Base-by-base conservation (phyloP, 352 stramenopile genomes). In the Phytophthora citricola region DNA sequence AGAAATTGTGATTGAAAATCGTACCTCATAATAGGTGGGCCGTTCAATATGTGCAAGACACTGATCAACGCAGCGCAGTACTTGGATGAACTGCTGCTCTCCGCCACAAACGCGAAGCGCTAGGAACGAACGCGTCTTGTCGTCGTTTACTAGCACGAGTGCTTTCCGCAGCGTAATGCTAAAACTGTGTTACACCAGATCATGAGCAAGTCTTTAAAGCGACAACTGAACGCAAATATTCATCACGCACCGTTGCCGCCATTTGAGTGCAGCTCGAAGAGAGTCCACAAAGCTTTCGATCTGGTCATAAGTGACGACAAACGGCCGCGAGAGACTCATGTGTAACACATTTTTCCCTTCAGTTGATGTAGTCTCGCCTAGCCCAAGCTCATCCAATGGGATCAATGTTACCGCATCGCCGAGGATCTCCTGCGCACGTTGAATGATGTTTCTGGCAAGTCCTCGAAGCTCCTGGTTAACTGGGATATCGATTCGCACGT, bases 281-380 rank as follows among this genome's bases (percentile, higher is more conserved):
- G 81, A 78, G 17, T 86, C 71, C 8, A 95, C 79, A 41, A 95
- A 95, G 0, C 51, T 29, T 29, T 83, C 63, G 55, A 95, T 95
- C 57, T 91, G 83, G 51, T 86, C 66, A 56, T 78, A 90, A 1
- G 53, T 83, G 54, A 95, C 77, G 34, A 87, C 74, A 52, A 95
- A 95, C 20, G 87, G 85, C 27, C 85, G 76, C 40, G 87, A 93
- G 17, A 95, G 71, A 58, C 87, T 95, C 62, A 95, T 60, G 50
- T 95, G 87, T 31, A 85, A 59, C 15, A 34, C 50, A 44, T 47
- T 40, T 20, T 68, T 39, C 22, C 52, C 60, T 36, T 43, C 36
- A 5, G 24, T 41, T 17, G 58, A 43, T 46, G 55, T 38, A 43
- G 36, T 6, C 29, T 66, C 24, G 24, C 20, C 27, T 15, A 66